phyloP scores from a whole-genome alignment of 106 monocot genomes.

The Dendrobium catenatum region DNA sequence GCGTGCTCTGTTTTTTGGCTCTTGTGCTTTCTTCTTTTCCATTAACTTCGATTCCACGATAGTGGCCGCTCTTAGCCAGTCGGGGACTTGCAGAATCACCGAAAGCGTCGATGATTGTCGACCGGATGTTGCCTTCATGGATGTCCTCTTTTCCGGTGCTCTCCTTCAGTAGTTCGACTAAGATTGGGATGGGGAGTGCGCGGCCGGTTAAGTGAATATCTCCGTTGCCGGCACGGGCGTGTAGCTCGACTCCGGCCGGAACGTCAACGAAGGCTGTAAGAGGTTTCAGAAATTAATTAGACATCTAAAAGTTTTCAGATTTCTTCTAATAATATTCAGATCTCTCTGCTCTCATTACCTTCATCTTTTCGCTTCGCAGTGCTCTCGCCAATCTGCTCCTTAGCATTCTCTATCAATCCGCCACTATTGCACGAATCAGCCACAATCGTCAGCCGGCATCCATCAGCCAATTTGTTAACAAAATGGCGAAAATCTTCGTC shows the following conservation, averaged over 20 bases:
- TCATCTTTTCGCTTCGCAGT: constrained; percentile 13
- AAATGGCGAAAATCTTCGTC: constrained; percentile 62
- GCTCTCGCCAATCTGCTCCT: constrained; percentile 89
- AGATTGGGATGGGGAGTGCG: constrained; percentile 60
- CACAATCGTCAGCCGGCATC: constrained; percentile 57
- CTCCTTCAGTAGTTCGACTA: constrained; percentile 67
- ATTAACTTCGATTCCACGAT: neutral
- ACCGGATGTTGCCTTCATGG: constrained; percentile 41
- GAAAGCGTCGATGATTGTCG: constrained; percentile 31
- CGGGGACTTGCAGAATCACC: constrained; percentile 42
- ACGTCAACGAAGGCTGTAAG: neutral
- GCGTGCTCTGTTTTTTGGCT: neutral
- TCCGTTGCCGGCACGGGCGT: neutral
- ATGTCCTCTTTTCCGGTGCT: constrained; percentile 75
- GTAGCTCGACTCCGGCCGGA: neutral
- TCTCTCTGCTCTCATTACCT: no score
- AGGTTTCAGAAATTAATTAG: no score
- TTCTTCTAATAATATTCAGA: no score
- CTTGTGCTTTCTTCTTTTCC: constrained; percentile 26
- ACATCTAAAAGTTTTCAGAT: no score
- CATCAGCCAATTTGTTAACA: constrained; percentile 39
- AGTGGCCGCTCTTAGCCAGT: constrained; percentile 11
- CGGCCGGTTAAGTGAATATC: constrained; percentile 30
- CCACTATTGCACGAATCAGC: constrained; percentile 83
- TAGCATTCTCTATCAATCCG: constrained; percentile 56